Conservation (phyloP, 2,329 filamentous ascomycete species). For the Diaporthe ilicicola region DNA sequence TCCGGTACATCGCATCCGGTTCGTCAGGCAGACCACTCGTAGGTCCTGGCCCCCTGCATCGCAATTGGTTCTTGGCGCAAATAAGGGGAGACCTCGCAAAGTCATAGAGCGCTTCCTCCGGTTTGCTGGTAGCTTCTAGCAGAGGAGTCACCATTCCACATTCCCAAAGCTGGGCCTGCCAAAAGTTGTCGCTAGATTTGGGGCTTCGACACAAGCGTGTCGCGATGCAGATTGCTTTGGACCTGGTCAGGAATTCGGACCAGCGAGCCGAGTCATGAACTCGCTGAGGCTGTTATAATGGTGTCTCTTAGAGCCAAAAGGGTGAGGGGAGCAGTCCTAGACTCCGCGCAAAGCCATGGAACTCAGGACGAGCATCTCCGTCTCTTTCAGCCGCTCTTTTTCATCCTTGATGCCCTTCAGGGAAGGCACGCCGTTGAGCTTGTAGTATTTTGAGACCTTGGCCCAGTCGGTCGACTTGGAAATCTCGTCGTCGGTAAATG, state of each 20-base stretch:
- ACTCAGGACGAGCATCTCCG: constrained; percentile 76
- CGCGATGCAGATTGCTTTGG: no score
- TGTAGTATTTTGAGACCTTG: constrained; percentile 86
- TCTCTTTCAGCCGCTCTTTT: constrained; percentile 56
- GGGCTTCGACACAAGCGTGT: not conserved
- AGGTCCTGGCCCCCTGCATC: not conserved
- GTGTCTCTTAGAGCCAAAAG: fast-evolving
- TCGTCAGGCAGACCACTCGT: not conserved
- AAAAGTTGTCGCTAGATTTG: not conserved
- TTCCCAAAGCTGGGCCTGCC: no score
- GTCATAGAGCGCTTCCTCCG: not conserved
- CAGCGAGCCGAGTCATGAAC: no score
- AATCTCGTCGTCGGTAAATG: constrained; percentile 72
- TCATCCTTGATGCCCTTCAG: constrained; percentile 56
- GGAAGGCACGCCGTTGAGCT: constrained; percentile 71
- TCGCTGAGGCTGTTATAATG: no score
- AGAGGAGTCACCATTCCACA: no score
- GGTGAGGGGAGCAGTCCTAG: constrained; percentile 34
- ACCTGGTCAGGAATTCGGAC: no score
- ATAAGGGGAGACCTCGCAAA: no score
- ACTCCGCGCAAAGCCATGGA: constrained; percentile 80
- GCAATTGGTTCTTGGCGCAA: not conserved
- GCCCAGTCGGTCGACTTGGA: constrained; percentile 67
- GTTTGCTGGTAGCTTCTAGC: no score
- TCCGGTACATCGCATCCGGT: not conserved